phyloP scores from a whole-genome alignment of 257 asterid genomes.

The Ligustrum vulgare region DNA sequence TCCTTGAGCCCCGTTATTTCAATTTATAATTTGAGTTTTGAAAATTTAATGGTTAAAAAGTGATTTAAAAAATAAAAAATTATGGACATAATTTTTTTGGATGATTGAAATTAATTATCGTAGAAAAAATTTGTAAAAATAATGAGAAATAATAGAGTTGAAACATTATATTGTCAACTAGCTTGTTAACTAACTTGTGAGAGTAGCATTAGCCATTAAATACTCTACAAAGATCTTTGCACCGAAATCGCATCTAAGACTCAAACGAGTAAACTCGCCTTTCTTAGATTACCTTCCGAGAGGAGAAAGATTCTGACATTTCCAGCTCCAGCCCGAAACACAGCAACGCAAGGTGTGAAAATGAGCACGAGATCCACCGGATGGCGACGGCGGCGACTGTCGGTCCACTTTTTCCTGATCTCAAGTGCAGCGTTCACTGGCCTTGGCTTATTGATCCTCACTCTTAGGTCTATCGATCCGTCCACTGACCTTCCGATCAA shows the following conservation, averaged over 20 bases:
- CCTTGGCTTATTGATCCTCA: constrained; percentile 52
- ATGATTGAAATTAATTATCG: too few relatives aligned
- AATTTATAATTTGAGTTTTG: too few relatives aligned
- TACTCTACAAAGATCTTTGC: not conserved
- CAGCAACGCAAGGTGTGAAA: not conserved
- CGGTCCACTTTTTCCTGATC: constrained; percentile 36
- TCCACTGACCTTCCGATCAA: constrained; percentile 38
- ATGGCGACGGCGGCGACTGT: constrained; percentile 52
- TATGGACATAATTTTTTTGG: too few relatives aligned
- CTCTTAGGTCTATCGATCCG: constrained; percentile 65
- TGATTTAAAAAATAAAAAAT: too few relatives aligned
- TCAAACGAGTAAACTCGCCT: not conserved
- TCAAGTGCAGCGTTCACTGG: constrained; percentile 45
- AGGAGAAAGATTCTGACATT: not conserved
- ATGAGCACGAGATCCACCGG: constrained; percentile 41
- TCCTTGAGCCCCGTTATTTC: too few relatives aligned
- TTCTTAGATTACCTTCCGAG: not conserved
- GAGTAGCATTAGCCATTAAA: too few relatives aligned
- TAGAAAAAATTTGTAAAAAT: too few relatives aligned
- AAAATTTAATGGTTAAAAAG: too few relatives aligned
- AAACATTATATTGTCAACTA: too few relatives aligned
- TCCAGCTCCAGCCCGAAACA: not conserved
- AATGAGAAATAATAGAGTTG: too few relatives aligned
- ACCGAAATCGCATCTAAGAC: not conserved
- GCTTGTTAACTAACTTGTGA: too few relatives aligned